Evolutionary conservation across 768 basidiomycete species (phyloP), one percentile per base, ranked within the genome.

Genomic region (Hygrocybe coccinea): DNA sequence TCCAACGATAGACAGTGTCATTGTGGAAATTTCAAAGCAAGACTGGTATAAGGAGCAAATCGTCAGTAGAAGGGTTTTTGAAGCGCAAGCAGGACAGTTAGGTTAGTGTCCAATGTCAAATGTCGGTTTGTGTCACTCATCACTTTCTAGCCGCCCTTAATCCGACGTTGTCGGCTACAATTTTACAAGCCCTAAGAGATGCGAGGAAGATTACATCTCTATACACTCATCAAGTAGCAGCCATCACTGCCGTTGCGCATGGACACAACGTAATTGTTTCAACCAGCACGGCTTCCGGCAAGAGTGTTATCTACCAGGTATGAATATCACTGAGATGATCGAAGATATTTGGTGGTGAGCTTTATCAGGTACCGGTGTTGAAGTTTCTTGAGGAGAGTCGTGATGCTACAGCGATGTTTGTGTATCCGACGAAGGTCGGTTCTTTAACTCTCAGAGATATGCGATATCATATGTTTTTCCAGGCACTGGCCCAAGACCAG

Each of bases 401-500:
- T 0, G 64, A 69, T 12, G 67, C 86, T 9, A 94, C 85, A 0
- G 89, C 89, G 0, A 79, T 95, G 37, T 87, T 91, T 64, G 80
- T 95, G 35, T 95, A 92, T 62, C 92, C 92, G 1, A 95, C 92
- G 0, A 95, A 95, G 73, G 89, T 81, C 49, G 24, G 19, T 36
- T 50, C 12, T n/a, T n/a, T 7, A 38, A 15, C 21, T 19, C 9
- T 41, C 38, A 45, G 39, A n/a, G 47, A 39, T 9, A 29, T 39
- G 5, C 46, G 35, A 39, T n/a, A 1, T 19, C 15, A 19, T 17
- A 53, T 38, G 34, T 29, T 50, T n/a, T 21, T 10, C 33, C 36
- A 91, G 87, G 92, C 92, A 14, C 74, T 95, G 38, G 92, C 93
- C 1, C 92, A 95, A 70, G 92, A 95, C 64, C 92, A 95, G 67